Evolutionary conservation across 177 flowering plant genomes (phyloP), one percentile per base, ranked within the genome.

Genomic region (Vitis hybrid): DNA sequence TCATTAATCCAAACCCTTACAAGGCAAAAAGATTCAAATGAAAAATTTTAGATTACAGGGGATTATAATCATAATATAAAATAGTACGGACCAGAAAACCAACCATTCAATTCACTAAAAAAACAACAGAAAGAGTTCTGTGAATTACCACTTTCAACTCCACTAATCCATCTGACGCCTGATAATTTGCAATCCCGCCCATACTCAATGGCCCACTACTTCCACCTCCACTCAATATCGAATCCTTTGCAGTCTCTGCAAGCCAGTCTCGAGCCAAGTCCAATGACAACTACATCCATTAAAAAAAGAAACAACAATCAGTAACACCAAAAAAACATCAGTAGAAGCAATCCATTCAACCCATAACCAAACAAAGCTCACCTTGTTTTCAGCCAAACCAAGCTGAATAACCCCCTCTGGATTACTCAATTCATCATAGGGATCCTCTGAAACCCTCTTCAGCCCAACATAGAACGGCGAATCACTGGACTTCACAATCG

Each of bases 341-440:
- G 31, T n/a, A 68, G 48, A 5, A 68, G 15, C 45, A 69, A 31
- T 11, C 19, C 55, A 54, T 20, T 34, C 13, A 18, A 54, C 26
- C 20, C 59, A 50, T 65, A 8, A 59, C 20, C 49, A 3, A 59
- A 65, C 1, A 66, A 75, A 20, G 49, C 73, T 3, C 22, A 93
- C 98, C 83, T 78, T 86, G 76, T 96, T 96, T 45, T 92, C 90
- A n/a, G 85, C 88, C 57, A 87, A 77, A 3, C 94, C 95, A 22
- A 93, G 92, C 82, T 95, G 93, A 72, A 95, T 81, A 71, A 90
- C 77, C n/a, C 99, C 99, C 74, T 80, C 75, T 0, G 97, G 97
- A 73, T 95, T 95, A 29, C 19, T 20, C 63, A 67, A 31, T 11
- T 80, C 80, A 75, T 91, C 88, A 60, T 83, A 95, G 10, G 88